Base-by-base conservation (phyloP, 176 grass and related monocot genomes). In the Rhynchospora tenuis region DNA sequence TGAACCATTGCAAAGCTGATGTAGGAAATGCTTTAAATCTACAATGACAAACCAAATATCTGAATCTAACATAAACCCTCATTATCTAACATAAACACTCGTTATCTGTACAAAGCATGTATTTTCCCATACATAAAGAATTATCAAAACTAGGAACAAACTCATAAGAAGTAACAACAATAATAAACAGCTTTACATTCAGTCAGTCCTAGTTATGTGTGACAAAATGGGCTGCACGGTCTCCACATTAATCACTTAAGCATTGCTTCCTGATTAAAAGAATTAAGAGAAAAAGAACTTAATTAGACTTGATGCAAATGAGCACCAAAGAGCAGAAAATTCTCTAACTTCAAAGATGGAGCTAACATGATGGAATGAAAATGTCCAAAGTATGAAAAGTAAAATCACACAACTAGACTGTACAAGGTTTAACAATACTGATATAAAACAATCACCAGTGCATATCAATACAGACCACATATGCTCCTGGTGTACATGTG, bases 221-320 rank as follows among this genome's bases (percentile, higher is more conserved):
- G 26, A 19, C 73, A 56, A 69, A 51, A 38, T 38, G 33, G 50
- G 50, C 73, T 54, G 23, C 16, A 69, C 9, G 20, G 59, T 56
- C 73, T 56, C 23, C 45, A 8, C 10, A 56, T 44, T 28, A 52
- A 76, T 55, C 14, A 55, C 73, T 77, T 77, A 77, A 19, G 26
- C 73, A 56, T 77, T 29, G 47, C 23, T 56, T 77, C 73, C 73
- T 77, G 73, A 55, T 45, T 27, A 74, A 74, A 47, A 76, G 31
- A 31, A 33, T 31, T 77, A 9, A 5, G n/a, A 54, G 7, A 19
- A 19, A 12, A 74, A 2, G 19, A 77, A 19, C 9, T 51, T 56
- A 29, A 75, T 56, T 20, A 56, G 50, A n/a, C n/a, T n/a, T n/a
- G n/a, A n/a, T n/a, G n/a, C n/a, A n/a, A n/a, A n/a, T n/a, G n/a